A percentile compares a stretch with the other conserved stretches of the same genome.
phyloP scores from a whole-genome alignment of 75 land plant genomes.

The Selaginella moellendorffii region DNA sequence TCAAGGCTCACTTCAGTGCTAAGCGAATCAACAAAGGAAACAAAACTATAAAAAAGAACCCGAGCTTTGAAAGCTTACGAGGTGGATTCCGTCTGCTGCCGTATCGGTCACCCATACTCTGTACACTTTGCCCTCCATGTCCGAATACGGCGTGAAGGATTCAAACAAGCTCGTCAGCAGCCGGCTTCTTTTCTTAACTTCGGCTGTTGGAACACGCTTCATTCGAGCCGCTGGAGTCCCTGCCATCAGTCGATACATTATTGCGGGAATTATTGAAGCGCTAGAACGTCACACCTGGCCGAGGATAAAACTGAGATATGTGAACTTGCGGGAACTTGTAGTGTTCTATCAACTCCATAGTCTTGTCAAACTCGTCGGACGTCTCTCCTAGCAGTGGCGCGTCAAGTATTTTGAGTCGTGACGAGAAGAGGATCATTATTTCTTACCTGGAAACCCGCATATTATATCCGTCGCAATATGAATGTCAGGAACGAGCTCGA shows the following conservation, averaged over 20 bases:
- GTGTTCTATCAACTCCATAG: slow-evolving; percentile 48
- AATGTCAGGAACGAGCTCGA: slow-evolving; percentile 70
- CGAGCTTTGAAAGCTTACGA: slow-evolving; percentile 32
- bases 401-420: not conserved
- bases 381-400: slow-evolving; percentile 57
- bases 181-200: slow-evolving; percentile 79
- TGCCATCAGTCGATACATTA: slow-evolving; percentile 12
- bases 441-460: slow-evolving; percentile 97
- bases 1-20: slow-evolving; percentile 1
- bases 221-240: slow-evolving; percentile 97
- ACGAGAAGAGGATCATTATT: too few species aligned
- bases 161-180: slow-evolving; percentile 78
- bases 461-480: slow-evolving; percentile 95
- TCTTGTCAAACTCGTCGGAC: slow-evolving; percentile 70
- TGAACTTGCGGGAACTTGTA: slow-evolving; percentile 89
- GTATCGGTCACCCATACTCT: slow-evolving; percentile 85
- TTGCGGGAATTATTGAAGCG: not conserved
- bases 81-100: slow-evolving; percentile 77
- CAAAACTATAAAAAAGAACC: not conserved
- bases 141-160: slow-evolving; percentile 62
- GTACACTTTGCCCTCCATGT: slow-evolving; percentile 60
- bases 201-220: slow-evolving; percentile 71
- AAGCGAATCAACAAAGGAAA: too few species aligned
- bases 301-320: slow-evolving; percentile 93
- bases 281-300: slow-evolving; percentile 50